Evolutionary conservation across 768 basidiomycete genomes (phyloP).

Genomic region (Kwoniella sp.): DNA sequence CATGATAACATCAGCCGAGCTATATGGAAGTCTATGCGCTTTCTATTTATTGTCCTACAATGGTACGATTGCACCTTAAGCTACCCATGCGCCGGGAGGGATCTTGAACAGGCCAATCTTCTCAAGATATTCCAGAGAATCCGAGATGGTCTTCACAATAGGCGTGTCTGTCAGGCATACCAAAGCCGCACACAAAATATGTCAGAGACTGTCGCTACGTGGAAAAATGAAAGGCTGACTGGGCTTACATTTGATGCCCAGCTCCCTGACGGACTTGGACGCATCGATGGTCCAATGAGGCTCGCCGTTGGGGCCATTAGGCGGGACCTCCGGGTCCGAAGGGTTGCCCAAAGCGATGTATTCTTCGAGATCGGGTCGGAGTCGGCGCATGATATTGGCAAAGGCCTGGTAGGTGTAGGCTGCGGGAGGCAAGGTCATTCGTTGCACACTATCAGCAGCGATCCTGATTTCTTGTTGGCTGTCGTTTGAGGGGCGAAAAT

Average conservation of each 20-base stretch:
- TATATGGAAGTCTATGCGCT: too few species aligned
- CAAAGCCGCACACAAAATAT: too few species aligned
- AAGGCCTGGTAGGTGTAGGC: constrained; percentile 24
- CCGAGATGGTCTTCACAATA: constrained; percentile 12
- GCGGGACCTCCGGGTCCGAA: background rate
- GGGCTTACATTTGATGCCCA: constrained; percentile 22
- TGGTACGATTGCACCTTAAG: too few species aligned
- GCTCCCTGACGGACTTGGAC: constrained; percentile 10
- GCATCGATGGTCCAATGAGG: constrained; percentile 4
- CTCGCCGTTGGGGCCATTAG: background rate
- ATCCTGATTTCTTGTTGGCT: constrained; percentile 23
- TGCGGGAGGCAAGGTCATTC: background rate
- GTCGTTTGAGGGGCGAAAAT: constrained; percentile 4
- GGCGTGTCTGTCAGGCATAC: constrained; percentile 10
- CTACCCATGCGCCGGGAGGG: constrained; percentile 4
- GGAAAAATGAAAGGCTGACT: too few species aligned
- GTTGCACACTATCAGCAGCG: too few species aligned
- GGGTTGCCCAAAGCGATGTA: constrained; percentile 15
- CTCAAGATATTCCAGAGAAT: constrained; percentile 15
- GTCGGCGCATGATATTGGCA: constrained; percentile 12
- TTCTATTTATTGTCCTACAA: too few species aligned
- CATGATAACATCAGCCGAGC: too few species aligned
- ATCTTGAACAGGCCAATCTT: constrained; percentile 19
- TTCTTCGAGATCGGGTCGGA: constrained; percentile 21
- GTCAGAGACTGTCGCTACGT: too few species aligned